Percentiles rank a stretch among this genome's conserved stretches.
Conservation (phyloP, 768 basidiomycete species). For the Suillus occidentalis region DNA sequence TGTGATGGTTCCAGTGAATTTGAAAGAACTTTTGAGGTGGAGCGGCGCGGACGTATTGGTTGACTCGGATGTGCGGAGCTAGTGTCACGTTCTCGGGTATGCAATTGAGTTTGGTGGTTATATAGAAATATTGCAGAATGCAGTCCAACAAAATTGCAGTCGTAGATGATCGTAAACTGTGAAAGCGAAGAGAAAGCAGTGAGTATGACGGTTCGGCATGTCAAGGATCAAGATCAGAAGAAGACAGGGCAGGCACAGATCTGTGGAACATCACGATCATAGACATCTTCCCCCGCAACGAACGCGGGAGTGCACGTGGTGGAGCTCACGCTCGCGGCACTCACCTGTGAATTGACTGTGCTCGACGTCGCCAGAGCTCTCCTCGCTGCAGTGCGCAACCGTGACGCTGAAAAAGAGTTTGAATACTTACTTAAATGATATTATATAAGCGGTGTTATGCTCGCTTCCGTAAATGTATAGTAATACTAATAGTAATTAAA, state of each 20-base stretch:
- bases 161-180: not conserved
- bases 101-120: not conserved
- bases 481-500: not conserved
- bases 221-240: not conserved
- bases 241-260: conserved; percentile 1
- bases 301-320: not conserved
- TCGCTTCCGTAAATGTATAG: not conserved
- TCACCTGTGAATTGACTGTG: not conserved
- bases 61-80: not conserved
- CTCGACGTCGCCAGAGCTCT: not conserved
- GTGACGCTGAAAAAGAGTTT: not conserved
- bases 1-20: not conserved
- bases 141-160: not conserved
- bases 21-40: not conserved
- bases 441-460: not conserved
- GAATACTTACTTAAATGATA: not conserved
- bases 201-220: not conserved
- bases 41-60: not conserved
- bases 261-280: not conserved
- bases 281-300: not conserved
- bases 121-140: not conserved
- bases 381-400: not conserved
- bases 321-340: not conserved
- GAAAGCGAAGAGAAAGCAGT: not conserved
- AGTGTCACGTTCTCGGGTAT: conserved; percentile 1